Evolutionary conservation across 345 rosid species (phyloP), one percentile per base, ranked within the genome.

Genomic region (Erodium maritimum): DNA sequence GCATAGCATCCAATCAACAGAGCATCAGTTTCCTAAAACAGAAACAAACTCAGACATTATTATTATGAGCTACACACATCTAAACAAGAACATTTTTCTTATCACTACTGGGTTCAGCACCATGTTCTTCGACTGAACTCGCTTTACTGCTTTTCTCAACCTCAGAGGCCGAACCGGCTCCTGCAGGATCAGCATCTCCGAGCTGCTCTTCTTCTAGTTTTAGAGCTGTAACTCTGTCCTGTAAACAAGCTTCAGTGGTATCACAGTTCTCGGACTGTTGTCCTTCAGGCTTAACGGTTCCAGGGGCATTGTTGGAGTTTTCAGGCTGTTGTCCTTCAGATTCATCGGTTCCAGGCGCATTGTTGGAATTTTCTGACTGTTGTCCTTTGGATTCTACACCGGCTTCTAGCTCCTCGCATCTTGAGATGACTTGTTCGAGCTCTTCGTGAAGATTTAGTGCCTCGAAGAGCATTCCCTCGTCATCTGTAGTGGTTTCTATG

Each of bases 401-500:
- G 18, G 73, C 63, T 74, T 76, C 76, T 14, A 74, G 68, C 56
- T 72, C 69, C 48, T 81, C 67, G 16, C 66, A 80, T 51, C 52
- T 72, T 54, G 80, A 73, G 67, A 84, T 66, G 73, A 82, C 78
- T 2, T 68, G 81, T 57, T 80, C 80, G 56, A 89, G 80, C 68
- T 84, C 91, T 46, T 86, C 96, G 10, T 89, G 69, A 68, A 89
- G 69, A 74, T 75, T 80, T 58, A 89, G 77, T 57, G 95, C 95
- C 63, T 89, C 96, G 19, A 89, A 86, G 22, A 89, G 89, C 68
- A 82, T 68, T 7, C 69, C 77, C 48, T 89, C 96, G 12, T 86
- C 95, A 7, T 84, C 84, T 12, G 69, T 71, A 37, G 87, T 86
- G 77, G 82, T 79, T 67, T 89, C 84, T 73, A 89, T 78, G 65